These are phyloP conservation scores for Colletotrichum tamarilloi DNA, from an alignment of 2,329 filamentous ascomycete species.

Conservation along the genomic window DNA sequence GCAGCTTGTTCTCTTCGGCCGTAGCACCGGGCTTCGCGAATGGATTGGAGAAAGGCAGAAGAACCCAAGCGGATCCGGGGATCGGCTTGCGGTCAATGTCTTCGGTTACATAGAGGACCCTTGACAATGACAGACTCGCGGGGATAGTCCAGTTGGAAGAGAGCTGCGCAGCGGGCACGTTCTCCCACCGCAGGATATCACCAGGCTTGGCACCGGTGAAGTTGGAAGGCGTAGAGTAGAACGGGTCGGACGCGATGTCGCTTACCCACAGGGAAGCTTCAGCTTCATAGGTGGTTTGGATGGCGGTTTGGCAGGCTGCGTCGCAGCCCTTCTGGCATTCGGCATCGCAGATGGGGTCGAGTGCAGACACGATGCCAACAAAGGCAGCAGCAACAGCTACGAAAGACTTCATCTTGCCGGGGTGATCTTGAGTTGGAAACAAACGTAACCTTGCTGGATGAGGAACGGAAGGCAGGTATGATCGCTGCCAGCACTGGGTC, in stretches of 20 bases:
- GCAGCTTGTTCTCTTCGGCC: conserved; percentile 9
- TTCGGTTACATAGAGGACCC: conserved; percentile 37
- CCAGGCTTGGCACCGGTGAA: conserved; percentile 16
- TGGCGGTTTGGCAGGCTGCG: conserved; percentile 9
- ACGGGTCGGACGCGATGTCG: conserved; percentile 16
- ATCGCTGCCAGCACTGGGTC: not conserved
- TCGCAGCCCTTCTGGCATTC: conserved; percentile 19
- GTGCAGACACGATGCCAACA: not conserved
- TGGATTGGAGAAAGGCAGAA: conserved; percentile 26
- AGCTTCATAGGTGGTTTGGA: conserved; percentile 18
- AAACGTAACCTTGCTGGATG: not conserved
- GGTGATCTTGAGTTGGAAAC: not conserved
- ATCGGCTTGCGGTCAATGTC: conserved; percentile 35
- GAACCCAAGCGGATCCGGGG: conserved; percentile 33
- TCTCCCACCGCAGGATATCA: conserved; percentile 28
- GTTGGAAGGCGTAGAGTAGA: conserved; percentile 16
- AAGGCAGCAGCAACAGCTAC: not conserved
- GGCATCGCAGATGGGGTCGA: conserved; percentile 12
- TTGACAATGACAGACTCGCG: conserved; percentile 15
- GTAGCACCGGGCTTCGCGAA: not conserved
- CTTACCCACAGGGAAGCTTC: conserved; percentile 9
- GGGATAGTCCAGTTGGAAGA: conserved; percentile 36
- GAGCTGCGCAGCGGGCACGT: conserved; percentile 21
- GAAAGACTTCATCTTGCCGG: not conserved
- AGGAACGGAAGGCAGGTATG: not conserved